These are phyloP conservation scores for Dryas integrifolia DNA, from an alignment of 331 rosid genomes.

Conservation along the genomic window DNA sequence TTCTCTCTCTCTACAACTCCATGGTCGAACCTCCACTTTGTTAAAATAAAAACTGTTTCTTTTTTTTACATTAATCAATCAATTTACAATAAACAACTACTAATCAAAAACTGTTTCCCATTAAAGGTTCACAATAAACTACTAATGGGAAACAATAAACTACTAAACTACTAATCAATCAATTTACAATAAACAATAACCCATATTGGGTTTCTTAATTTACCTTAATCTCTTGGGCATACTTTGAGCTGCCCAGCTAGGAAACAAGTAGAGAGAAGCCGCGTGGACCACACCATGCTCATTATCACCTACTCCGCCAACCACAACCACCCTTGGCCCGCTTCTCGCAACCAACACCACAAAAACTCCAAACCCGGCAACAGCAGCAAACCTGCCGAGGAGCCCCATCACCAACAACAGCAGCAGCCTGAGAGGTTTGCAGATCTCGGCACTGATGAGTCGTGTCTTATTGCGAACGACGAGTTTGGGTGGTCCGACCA, in stretches of 20 bases:
- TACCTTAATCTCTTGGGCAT: no score
- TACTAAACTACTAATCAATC: no score
- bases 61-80: no score
- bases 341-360: slow-evolving; percentile 50
- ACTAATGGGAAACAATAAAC: no score
- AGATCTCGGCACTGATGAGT: slow-evolving; percentile 37
- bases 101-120: no score
- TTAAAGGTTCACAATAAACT: no score
- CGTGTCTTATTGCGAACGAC: slow-evolving; percentile 34
- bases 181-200: no score
- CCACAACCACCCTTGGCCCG: slow-evolving; percentile 87
- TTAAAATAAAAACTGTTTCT: no score
- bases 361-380: slow-evolving; percentile 1
- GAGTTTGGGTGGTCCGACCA: slow-evolving; percentile 69
- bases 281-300: slow-evolving; percentile 78
- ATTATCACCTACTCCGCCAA: slow-evolving; percentile 78
- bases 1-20: no score
- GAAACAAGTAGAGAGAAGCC: slow-evolving; percentile 88
- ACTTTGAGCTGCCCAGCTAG: slow-evolving; percentile 96
- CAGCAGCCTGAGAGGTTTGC: slow-evolving; percentile 37
- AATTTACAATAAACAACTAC: no score
- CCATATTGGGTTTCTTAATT: no score
- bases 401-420: slow-evolving; percentile 24
- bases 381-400: slow-evolving; percentile 18
- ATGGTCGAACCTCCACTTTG: no score